These are phyloP conservation scores for Magnaporthiopsis poae DNA, from an alignment of 2,329 filamentous ascomycete genomes.

Conservation along the genomic window DNA sequence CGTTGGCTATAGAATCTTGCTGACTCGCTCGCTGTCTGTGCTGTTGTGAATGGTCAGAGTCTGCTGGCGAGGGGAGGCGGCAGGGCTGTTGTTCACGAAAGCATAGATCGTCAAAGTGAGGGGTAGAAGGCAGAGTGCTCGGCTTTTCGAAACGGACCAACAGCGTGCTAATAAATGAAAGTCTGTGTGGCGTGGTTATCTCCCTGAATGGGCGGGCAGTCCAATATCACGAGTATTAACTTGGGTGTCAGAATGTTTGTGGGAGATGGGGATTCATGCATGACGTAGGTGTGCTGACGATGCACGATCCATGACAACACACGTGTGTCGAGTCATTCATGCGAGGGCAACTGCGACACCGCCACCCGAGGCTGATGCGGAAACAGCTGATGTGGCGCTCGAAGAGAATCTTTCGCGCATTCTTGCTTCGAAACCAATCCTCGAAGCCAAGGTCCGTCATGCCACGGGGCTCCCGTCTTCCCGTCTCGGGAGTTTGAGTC, in stretches of 20 bases:
- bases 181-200: too few species aligned
- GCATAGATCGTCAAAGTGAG: background rate
- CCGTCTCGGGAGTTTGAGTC: background rate
- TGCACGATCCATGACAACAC: background rate
- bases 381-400: background rate
- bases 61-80: too few species aligned
- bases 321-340: too few species aligned
- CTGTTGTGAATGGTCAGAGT: background rate
- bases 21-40: background rate
- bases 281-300: background rate
- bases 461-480: background rate
- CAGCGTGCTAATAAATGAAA: background rate
- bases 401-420: background rate
- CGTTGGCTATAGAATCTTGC: background rate
- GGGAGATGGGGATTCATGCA: background rate
- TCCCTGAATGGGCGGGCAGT: too few species aligned
- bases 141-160: background rate
- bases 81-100: background rate
- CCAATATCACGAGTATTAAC: background rate
- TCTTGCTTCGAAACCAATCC: too few species aligned
- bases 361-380: background rate
- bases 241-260: background rate
- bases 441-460: background rate
- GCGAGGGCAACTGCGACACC: background rate
- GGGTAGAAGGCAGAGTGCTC: background rate